Evolutionary conservation across 257 asterid genomes (phyloP).

Genomic region (Verbena officinalis): DNA sequence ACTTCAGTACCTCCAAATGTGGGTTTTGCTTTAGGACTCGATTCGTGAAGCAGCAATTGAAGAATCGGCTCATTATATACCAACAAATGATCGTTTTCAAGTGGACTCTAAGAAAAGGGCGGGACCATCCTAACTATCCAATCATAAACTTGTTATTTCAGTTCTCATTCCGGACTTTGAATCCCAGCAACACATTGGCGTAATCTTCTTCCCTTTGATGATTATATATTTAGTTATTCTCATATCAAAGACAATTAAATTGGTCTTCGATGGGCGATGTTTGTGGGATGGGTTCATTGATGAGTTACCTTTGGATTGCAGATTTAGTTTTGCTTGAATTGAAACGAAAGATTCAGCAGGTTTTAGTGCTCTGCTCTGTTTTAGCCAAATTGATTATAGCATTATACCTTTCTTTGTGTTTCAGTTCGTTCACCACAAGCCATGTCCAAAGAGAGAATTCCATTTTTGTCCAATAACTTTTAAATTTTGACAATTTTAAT

Average conservation of each 20-base stretch:
- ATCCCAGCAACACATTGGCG: conserved; percentile 27
- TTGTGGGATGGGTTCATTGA: conserved; percentile 18
- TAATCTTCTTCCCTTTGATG: conserved; percentile 3
- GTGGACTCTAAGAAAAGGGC: conserved; percentile 49
- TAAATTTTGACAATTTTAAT: too few relatives aligned
- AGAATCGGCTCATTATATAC: conserved; percentile 55
- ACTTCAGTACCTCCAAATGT: conserved; percentile 41
- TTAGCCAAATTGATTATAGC: not conserved
- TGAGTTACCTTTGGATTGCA: conserved; percentile 53
- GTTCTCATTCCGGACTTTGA: conserved; percentile 26
- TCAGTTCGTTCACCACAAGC: conserved; percentile 34
- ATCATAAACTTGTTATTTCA: conserved; percentile 3
- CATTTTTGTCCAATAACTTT: too few relatives aligned
- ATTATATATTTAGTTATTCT: not conserved
- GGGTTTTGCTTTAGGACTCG: conserved; percentile 33
- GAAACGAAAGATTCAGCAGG: conserved; percentile 29
- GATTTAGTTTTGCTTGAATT: conserved; percentile 51
- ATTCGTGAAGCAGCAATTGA: conserved; percentile 43
- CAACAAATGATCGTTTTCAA: conserved; percentile 26
- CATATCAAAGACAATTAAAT: not conserved
- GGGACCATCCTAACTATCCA: conserved; percentile 38
- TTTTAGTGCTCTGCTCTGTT: not conserved
- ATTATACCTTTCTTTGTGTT: conserved; percentile 36
- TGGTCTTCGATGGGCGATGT: not conserved
- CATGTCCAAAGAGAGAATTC: conserved; percentile 4